phyloP scores from a whole-genome alignment of 768 basidiomycete genomes.

The Lactifluus pinguis region DNA sequence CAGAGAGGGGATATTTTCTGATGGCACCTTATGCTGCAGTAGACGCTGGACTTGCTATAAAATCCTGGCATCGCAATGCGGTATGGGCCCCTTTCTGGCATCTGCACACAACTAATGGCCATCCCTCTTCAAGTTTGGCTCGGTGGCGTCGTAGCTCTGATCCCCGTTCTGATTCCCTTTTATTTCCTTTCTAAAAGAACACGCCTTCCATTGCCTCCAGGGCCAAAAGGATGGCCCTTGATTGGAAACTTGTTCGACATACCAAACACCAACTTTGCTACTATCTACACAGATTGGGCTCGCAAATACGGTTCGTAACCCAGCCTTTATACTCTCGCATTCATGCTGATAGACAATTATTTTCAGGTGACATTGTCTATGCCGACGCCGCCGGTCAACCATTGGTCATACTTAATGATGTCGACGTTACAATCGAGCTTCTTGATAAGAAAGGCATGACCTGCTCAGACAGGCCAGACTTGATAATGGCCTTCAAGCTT shows the following conservation, averaged over 20 bases:
- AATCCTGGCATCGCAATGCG: too few relatives aligned
- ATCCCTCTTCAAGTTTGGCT: neutral
- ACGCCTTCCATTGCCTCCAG: neutral
- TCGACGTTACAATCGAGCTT: neutral
- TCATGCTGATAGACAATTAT: neutral
- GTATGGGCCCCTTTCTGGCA: too few relatives aligned
- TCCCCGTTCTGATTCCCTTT: neutral
- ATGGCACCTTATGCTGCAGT: too few relatives aligned
- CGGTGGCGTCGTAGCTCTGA: neutral
- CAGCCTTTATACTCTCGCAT: neutral
- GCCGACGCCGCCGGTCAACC: neutral
- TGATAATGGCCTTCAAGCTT: neutral
- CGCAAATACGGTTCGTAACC: neutral
- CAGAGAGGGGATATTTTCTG: too few relatives aligned
- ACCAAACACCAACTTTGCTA: neutral
- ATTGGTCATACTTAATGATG: neutral
- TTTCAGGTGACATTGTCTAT: conserved; percentile 1
- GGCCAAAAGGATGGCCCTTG: conserved; percentile 1
- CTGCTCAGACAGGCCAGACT: neutral
- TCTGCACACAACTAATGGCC: neutral
- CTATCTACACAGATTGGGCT: neutral
- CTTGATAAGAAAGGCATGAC: neutral
- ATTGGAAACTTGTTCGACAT: conserved; percentile 6
- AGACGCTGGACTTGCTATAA: too few relatives aligned
- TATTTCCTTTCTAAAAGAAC: neutral